Evolutionary conservation across 2,329 filamentous ascomycete genomes (phyloP), one percentile per base, ranked within the genome.

Genomic region (Coniochaeta sp.): DNA sequence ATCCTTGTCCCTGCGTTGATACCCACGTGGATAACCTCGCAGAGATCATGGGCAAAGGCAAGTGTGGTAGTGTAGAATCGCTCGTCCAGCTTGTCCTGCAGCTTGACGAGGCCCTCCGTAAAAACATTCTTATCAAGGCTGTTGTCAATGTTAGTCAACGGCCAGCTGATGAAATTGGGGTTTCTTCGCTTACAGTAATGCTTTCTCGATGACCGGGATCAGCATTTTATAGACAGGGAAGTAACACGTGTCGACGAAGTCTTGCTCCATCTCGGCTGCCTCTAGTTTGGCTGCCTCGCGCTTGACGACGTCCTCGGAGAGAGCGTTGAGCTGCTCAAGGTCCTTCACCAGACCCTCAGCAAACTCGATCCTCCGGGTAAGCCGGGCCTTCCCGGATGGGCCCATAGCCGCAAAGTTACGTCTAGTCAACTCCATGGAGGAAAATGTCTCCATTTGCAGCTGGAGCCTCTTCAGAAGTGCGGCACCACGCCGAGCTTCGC

Each of bases 371-470:
- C 95, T 87, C 61, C 92, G 83, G 58, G 88, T 81, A 33, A 99
- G 80, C 57, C 91, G 84, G 28, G 89, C 83, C 68, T 88, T 87
- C 59, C 95, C 95, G 55, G 86, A 87, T 44, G 89, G 87, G 7
- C 95, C 95, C 91, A 98, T 96, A 40, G 89, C 89, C n/a, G 89
- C 89, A 74, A 97, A 99, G 73, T 98, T 93, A 62, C 95, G 89
- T 58, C 95, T 85, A 1, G 95, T 97, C 65, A 99, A 88, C 74
- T 99, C 95, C 89, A 97, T 96, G 0, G 92, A 96, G 7, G 93
- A 93, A 73, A 98, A 99, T 0, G 91, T 91, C 73, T 98, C 93
- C 82, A 97, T 89, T 73, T 97, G 93, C 61, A 98, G 77, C 72
- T 99, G 95, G 22, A 99, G 81, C 38, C 95, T 87, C 76, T 98